Conservation (phyloP, 106 monocot genomes). For the Dendrobium chrysotoxum region DNA sequence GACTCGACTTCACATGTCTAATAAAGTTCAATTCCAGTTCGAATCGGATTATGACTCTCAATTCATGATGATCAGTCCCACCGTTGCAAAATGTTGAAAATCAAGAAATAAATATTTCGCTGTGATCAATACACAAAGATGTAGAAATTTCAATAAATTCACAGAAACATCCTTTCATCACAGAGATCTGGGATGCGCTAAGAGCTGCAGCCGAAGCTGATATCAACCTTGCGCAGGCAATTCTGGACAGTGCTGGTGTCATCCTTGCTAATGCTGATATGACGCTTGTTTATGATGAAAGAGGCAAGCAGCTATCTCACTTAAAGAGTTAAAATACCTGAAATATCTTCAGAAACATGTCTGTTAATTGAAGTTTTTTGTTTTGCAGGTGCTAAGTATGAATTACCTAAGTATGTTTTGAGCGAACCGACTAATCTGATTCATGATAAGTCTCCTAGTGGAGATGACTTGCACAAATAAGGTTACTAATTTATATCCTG, state of each 20-base stretch:
- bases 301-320: constrained; percentile 21
- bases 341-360: neutral
- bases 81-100: too few relatives aligned
- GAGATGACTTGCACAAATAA: constrained; percentile 2
- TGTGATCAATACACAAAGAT: too few relatives aligned
- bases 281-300: constrained; percentile 57
- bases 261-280: constrained; percentile 51
- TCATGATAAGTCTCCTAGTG: constrained; percentile 13
- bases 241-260: constrained; percentile 53
- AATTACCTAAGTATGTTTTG: constrained; percentile 58
- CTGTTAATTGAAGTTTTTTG: neutral
- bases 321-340: neutral
- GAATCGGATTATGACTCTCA: too few relatives aligned
- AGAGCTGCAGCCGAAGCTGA: constrained; percentile 56
- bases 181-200: constrained; percentile 77
- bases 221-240: constrained; percentile 47
- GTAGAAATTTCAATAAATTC: neutral
- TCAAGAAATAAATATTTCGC: too few relatives aligned
- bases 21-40: too few relatives aligned
- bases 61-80: too few relatives aligned
- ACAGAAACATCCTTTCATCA: neutral
- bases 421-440: constrained; percentile 63
- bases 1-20: too few relatives aligned
- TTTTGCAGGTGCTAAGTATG: constrained; percentile 64
- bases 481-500: neutral